A percentile compares a stretch with the other conserved stretches of the same genome.
phyloP scores from a whole-genome alignment of 2,329 filamentous ascomycete genomes.

The Phoma sp. region DNA sequence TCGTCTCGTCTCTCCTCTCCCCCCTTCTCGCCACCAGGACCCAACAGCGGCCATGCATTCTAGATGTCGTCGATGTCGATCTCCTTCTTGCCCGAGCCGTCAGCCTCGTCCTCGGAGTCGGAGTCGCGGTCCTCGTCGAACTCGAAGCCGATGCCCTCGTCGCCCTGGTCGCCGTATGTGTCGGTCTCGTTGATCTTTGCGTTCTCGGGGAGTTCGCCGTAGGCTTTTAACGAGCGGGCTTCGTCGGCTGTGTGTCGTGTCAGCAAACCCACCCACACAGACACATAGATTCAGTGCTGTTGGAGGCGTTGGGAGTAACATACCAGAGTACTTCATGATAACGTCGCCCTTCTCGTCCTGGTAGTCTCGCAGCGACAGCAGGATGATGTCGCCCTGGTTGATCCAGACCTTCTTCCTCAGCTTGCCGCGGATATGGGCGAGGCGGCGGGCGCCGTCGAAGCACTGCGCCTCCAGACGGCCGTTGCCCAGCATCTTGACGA shows the following conservation, averaged over 20 bases:
- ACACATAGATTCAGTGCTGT: not conserved
- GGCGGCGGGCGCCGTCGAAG: conserved; percentile 90
- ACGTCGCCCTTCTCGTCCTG: conserved; percentile 94
- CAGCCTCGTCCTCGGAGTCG: conserved; percentile 55
- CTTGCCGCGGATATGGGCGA: conserved; percentile 90
- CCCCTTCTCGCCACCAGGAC: too few species aligned
- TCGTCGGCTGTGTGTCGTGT: conserved; percentile 76
- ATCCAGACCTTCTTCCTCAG: conserved; percentile 93
- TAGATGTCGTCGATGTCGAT: conserved; percentile 96
- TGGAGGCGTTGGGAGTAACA: not conserved
- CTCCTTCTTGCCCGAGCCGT: conserved; percentile 73
- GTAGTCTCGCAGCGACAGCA: conserved; percentile 80
- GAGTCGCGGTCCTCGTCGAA: conserved; percentile 89
- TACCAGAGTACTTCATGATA: conserved; percentile 80
- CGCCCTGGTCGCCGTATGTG: conserved; percentile 86
- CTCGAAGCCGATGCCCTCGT: conserved; percentile 95
- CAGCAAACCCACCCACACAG: conserved; percentile 65
- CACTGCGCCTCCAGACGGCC: conserved; percentile 90
- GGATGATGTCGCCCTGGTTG: conserved; percentile 88
- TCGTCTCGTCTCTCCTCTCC: not conserved
- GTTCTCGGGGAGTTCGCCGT: conserved; percentile 94
- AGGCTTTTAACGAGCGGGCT: conserved; percentile 92
- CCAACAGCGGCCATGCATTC: conserved; percentile 15
- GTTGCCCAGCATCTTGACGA: conserved; percentile 95
- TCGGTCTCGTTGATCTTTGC: conserved; percentile 99